These are phyloP conservation scores for Epithele typhae DNA, from an alignment of 768 basidiomycete species.

Conservation along the genomic window DNA sequence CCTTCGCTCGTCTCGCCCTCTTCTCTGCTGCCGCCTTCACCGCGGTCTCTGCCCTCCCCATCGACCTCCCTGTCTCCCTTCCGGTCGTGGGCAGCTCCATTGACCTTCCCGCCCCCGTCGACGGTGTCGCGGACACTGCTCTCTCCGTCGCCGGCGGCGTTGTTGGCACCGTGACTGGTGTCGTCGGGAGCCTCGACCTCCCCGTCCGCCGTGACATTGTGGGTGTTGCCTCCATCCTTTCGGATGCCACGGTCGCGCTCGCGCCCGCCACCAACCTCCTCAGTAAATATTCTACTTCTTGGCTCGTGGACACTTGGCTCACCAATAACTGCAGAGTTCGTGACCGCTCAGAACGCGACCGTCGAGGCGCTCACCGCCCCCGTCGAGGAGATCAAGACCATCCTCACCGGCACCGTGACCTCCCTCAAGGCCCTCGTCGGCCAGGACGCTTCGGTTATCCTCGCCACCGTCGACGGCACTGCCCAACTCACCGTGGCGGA, in stretches of 20 bases:
- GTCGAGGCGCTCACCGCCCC: constrained; percentile 18
- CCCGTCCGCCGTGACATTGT: constrained; percentile 14
- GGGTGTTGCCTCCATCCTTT: constrained; percentile 26
- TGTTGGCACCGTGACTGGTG: background rate
- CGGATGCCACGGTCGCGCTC: constrained; percentile 10
- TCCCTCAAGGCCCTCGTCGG: constrained; percentile 26
- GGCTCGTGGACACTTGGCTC: background rate
- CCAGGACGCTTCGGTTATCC: constrained; percentile 19
- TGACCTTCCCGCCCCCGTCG: background rate
- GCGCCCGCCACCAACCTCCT: constrained; percentile 17
- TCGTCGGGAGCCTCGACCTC: constrained; percentile 1
- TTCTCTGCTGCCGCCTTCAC: constrained; percentile 24
- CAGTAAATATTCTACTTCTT: constrained; percentile 21
- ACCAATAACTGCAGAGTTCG: constrained; percentile 19
- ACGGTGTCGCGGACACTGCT: background rate
- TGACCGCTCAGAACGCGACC: constrained; percentile 23
- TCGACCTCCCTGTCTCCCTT: constrained; percentile 4
- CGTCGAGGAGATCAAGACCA: constrained; percentile 20
- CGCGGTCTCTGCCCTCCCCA: constrained; percentile 17
- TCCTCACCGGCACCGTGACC: constrained; percentile 20
- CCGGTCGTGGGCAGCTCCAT: background rate
- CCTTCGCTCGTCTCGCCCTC: constrained; percentile 26
- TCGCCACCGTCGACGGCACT: constrained; percentile 21
- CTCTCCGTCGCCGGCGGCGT: background rate
- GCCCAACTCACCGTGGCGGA: constrained; percentile 23